Percentiles rank a stretch among this genome's conserved stretches.
Conservation (phyloP, 208 protist genomes). For the Trypanosoma theileri region DNA sequence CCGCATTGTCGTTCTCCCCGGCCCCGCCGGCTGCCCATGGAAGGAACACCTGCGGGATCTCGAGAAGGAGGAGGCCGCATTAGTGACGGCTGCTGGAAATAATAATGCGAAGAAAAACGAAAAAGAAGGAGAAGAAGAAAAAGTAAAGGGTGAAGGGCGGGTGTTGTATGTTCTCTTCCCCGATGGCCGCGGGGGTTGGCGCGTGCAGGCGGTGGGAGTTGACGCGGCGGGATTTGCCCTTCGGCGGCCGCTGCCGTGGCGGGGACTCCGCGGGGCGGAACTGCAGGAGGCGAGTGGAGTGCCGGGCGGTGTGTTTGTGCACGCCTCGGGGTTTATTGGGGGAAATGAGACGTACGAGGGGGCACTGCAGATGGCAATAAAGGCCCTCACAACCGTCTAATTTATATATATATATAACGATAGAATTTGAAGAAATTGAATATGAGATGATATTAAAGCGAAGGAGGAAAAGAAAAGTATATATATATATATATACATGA, state of each 20-base stretch:
- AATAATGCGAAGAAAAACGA: too few species aligned
- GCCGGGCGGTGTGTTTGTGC: slow-evolving; percentile 92
- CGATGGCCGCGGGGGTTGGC: slow-evolving; percentile 83
- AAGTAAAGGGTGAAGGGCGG: slow-evolving; percentile 41
- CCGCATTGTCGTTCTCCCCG: slow-evolving; percentile 79
- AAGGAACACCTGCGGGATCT: slow-evolving; percentile 93
- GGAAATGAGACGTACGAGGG: slow-evolving; percentile 94
- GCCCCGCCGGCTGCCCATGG: slow-evolving; percentile 86
- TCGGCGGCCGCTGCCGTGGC: slow-evolving; percentile 90
- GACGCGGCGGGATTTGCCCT: slow-evolving; percentile 67
- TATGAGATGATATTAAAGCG: too few species aligned
- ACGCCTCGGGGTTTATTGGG: slow-evolving; percentile 96
- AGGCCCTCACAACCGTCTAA: slow-evolving; percentile 31
- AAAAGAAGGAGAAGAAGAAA: slow-evolving; percentile 42
- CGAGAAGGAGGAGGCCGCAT: slow-evolving; percentile 68
- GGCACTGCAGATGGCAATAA: slow-evolving; percentile 89
- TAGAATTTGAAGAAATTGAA: not conserved
- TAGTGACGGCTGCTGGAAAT: too few species aligned
- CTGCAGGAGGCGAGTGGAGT: slow-evolving; percentile 85
- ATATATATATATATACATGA: too few species aligned
- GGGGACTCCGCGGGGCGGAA: slow-evolving; percentile 92
- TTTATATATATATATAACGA: not conserved
- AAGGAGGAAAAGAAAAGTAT: too few species aligned
- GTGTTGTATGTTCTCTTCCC: slow-evolving; percentile 90
- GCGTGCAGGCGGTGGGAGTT: slow-evolving; percentile 90